Percentiles rank a stretch among this genome's conserved stretches.
Evolutionary conservation across 305 asterid genomes (phyloP).

Genomic region (Solanum hybrid): DNA sequence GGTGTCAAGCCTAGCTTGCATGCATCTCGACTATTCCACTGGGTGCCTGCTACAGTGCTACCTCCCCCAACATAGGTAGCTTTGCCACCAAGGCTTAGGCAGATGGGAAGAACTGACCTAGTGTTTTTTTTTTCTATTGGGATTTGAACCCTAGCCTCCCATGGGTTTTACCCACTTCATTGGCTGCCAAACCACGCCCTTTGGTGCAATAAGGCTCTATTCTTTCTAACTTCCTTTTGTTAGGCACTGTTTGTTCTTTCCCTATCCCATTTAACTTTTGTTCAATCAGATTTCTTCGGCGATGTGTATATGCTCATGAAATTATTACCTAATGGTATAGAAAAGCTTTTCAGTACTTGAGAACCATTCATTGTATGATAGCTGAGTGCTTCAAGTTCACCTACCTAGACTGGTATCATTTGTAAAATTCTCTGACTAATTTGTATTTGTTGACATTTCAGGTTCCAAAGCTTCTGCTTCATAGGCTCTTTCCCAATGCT

Average conservation of each 20-base stretch:
- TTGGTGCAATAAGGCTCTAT: background rate
- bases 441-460: constrained; percentile 12
- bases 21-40: background rate
- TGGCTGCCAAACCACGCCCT: background rate
- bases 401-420: background rate
- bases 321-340: background rate
- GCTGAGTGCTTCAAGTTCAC: background rate
- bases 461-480: constrained; percentile 83
- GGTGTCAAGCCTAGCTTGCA: background rate
- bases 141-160: background rate
- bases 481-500: constrained; percentile 70
- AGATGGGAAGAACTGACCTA: background rate
- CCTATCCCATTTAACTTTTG: background rate
- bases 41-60: background rate
- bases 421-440: background rate
- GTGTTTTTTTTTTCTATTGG: background rate
- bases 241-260: background rate
- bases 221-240: background rate
- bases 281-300: background rate
- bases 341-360: background rate
- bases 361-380: background rate
- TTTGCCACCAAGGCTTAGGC: background rate
- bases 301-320: background rate
- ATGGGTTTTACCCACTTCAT: background rate
- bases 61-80: background rate